Conservation (phyloP, 2,329 filamentous ascomycete species). For the Akanthomyces dipterigenus region DNA sequence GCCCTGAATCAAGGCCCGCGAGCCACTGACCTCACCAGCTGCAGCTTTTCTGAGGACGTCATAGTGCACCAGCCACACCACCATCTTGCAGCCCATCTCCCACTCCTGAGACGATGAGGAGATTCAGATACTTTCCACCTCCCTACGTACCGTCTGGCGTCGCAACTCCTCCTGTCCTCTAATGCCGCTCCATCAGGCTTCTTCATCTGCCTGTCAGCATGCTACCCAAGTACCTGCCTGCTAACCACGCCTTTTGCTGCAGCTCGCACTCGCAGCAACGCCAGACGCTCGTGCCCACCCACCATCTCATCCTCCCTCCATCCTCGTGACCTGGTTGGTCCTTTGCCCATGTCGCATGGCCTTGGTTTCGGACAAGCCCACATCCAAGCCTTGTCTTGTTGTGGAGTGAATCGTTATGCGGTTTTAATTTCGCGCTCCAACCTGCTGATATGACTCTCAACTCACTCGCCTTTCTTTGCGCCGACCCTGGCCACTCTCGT, state of each 20-base stretch:
- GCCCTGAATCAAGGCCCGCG: background rate
- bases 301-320: background rate
- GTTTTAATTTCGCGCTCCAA: no score
- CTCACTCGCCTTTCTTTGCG: background rate
- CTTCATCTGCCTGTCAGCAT: no score
- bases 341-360: slow-evolving; percentile 2
- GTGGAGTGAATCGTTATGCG: no score
- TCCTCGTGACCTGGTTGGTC: slow-evolving; percentile 11
- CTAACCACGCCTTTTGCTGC: background rate
- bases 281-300: background rate
- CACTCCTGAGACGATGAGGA: background rate
- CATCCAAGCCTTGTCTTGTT: no score
- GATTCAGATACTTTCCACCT: background rate
- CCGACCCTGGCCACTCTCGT: background rate
- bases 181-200: background rate
- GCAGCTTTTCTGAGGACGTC: background rate
- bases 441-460: background rate
- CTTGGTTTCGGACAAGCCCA: background rate
- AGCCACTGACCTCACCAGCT: slow-evolving; percentile 3
- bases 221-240: background rate
- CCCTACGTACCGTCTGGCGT: background rate
- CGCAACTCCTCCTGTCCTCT: background rate
- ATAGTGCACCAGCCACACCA: slow-evolving; percentile 7
- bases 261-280: slow-evolving; percentile 4
- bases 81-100: background rate